A percentile compares a stretch with the other conserved stretches of the same genome.
Conservation (phyloP, 148 eudicot species). For the Silene conica region DNA sequence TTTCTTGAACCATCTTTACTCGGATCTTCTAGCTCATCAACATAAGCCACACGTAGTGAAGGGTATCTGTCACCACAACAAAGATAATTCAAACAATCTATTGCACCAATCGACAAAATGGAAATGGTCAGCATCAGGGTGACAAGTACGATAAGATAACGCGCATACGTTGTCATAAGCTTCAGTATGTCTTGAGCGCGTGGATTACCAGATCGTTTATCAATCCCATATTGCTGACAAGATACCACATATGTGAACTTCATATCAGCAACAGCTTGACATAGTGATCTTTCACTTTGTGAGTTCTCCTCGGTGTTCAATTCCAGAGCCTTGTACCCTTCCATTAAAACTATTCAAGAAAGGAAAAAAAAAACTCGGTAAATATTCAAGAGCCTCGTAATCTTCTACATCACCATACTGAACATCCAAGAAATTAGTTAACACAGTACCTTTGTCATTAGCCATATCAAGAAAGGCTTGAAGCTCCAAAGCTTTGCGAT, state of each 20-base stretch:
- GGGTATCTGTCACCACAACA: slow-evolving; percentile 58
- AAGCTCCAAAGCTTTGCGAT: slow-evolving; percentile 92
- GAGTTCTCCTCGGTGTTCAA: slow-evolving; percentile 68
- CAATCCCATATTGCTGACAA: slow-evolving; percentile 88
- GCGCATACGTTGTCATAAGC: slow-evolving; percentile 77
- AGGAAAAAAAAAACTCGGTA: not conserved
- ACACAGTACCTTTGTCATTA: slow-evolving; percentile 59
- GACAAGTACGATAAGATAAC: not conserved
- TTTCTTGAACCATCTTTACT: slow-evolving; percentile 56
- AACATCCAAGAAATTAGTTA: not conserved
- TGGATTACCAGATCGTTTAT: slow-evolving; percentile 70
- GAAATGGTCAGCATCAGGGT: not conserved
- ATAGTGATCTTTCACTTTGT: slow-evolving; percentile 79
- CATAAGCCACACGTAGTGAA: slow-evolving; percentile 96
- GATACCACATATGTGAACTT: slow-evolving; percentile 96
- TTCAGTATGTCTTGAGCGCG: slow-evolving; percentile 87
- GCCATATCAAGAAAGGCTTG: slow-evolving; percentile 99
- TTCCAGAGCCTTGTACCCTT: slow-evolving; percentile 94
- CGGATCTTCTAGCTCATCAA: slow-evolving; percentile 93
- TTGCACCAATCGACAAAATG: not conserved
- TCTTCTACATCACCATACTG: not conserved
- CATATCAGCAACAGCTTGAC: slow-evolving; percentile 99
- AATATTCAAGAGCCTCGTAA: slow-evolving; percentile 2
- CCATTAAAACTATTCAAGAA: slow-evolving; percentile 59
- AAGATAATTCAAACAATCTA: not conserved